Percentiles rank a stretch among this genome's conserved stretches.
These are phyloP conservation scores for Cyclocybe aegerita DNA, from an alignment of 768 basidiomycete genomes.

Conservation along the genomic window DNA sequence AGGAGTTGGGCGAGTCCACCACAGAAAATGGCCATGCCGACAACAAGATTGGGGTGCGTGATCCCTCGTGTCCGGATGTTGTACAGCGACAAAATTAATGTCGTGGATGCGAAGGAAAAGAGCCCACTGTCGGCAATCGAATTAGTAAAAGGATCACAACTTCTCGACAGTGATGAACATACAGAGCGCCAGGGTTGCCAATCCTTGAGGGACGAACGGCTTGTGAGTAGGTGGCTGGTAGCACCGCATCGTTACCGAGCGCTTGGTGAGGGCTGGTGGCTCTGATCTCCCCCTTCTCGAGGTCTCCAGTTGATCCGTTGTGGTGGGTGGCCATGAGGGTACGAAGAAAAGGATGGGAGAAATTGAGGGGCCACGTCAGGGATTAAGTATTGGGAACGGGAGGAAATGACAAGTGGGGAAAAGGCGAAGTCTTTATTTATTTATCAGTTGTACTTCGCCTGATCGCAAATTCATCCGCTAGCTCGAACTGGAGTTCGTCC, in stretches of 20 bases:
- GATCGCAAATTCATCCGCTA: no score
- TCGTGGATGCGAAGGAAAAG: slow-evolving; percentile 83
- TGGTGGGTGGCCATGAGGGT: not conserved
- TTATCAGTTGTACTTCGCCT: no score
- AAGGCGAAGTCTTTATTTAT: no score
- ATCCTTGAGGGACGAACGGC: slow-evolving; percentile 34
- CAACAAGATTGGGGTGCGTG: slow-evolving; percentile 61
- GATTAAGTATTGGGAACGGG: no score
- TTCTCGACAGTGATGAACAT: not conserved
- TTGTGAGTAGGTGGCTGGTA: slow-evolving; percentile 16
- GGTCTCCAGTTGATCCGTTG: slow-evolving; percentile 15
- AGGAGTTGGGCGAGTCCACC: slow-evolving; percentile 86
- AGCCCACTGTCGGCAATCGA: slow-evolving; percentile 51
- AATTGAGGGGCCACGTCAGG: no score
- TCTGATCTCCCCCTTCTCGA: slow-evolving; percentile 36
- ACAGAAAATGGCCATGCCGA: slow-evolving; percentile 84
- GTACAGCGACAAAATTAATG: slow-evolving; percentile 75
- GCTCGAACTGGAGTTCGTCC: no score
- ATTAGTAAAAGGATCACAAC: not conserved
- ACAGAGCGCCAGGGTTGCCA: slow-evolving; percentile 53
- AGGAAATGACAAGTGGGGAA: no score
- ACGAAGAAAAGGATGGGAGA: no score
- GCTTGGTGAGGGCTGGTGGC: slow-evolving; percentile 27
- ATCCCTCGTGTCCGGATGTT: slow-evolving; percentile 61
- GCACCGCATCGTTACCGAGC: slow-evolving; percentile 18